Evolutionary conservation across 148 eudicot species (phyloP).

Genomic region (Camellia lanceoleosa): DNA sequence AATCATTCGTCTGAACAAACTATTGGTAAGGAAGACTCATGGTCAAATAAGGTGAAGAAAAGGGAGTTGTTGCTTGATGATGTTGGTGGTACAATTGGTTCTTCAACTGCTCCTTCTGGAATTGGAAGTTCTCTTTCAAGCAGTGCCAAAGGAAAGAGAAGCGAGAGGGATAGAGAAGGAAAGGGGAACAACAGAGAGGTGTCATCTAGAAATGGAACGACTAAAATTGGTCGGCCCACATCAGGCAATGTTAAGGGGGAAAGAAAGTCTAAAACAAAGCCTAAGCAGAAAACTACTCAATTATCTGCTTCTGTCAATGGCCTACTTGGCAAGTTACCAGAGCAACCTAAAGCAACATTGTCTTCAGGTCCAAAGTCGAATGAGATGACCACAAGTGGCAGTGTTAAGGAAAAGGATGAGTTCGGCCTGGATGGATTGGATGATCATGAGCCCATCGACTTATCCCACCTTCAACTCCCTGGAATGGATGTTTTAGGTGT

Average conservation of each 20-base stretch:
- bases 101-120: constrained; percentile 27
- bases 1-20: constrained; percentile 29
- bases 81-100: constrained; percentile 36
- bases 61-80: constrained; percentile 56
- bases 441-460: constrained; percentile 43
- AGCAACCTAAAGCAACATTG: constrained; percentile 36
- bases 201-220: constrained; percentile 39
- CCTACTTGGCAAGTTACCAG: constrained; percentile 37
- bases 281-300: constrained; percentile 56
- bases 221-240: constrained; percentile 45
- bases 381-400: constrained; percentile 23
- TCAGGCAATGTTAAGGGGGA: constrained; percentile 50
- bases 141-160: constrained; percentile 65
- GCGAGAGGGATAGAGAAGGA: constrained; percentile 67
- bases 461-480: constrained; percentile 54
- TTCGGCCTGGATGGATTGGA: constrained; percentile 30
- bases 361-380: constrained; percentile 31
- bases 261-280: constrained; percentile 58
- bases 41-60: constrained; percentile 48
- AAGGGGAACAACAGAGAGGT: constrained; percentile 44
- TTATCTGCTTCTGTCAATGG: constrained; percentile 49
- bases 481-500: constrained; percentile 50
- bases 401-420: constrained; percentile 32
- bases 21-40: constrained; percentile 38
- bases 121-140: constrained; percentile 41